These are phyloP conservation scores for Musa acuminata DNA, from an alignment of 176 grass and related monocot genomes.

Conservation along the genomic window DNA sequence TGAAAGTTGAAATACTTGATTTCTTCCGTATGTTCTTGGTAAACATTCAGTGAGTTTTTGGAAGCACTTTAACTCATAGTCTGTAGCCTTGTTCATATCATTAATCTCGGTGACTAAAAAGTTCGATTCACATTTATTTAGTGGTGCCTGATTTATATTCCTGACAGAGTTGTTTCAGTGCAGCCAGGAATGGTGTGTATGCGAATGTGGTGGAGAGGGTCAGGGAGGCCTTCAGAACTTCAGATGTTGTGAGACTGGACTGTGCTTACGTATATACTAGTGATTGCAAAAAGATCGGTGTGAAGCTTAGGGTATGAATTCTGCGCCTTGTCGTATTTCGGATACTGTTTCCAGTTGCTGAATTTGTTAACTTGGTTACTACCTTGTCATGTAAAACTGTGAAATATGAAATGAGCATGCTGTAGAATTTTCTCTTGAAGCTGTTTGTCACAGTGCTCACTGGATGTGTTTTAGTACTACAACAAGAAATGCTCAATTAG, in stretches of 20 bases:
- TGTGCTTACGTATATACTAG: conserved; percentile 65
- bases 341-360: neutral
- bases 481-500: no score
- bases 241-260: conserved; percentile 68
- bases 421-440: neutral
- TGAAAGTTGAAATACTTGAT: neutral
- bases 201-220: conserved; percentile 60
- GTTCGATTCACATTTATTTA: neutral
- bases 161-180: conserved; percentile 12
- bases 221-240: conserved; percentile 57
- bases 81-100: neutral
- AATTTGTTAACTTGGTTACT: neutral
- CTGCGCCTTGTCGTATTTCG: neutral
- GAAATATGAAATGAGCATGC: neutral
- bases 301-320: conserved; percentile 74
- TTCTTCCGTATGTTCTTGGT: neutral
- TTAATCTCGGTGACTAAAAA: neutral
- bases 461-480: neutral
- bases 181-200: conserved; percentile 93
- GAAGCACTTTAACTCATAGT: neutral
- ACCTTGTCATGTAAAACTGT: neutral
- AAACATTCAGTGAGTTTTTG: neutral
- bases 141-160: neutral
- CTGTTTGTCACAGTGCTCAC: neutral
- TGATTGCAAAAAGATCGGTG: conserved; percentile 86